Percentiles rank a stretch among this genome's conserved stretches.
Conservation (phyloP, 2,329 filamentous ascomycete species). For the Calycina herbarum region DNA sequence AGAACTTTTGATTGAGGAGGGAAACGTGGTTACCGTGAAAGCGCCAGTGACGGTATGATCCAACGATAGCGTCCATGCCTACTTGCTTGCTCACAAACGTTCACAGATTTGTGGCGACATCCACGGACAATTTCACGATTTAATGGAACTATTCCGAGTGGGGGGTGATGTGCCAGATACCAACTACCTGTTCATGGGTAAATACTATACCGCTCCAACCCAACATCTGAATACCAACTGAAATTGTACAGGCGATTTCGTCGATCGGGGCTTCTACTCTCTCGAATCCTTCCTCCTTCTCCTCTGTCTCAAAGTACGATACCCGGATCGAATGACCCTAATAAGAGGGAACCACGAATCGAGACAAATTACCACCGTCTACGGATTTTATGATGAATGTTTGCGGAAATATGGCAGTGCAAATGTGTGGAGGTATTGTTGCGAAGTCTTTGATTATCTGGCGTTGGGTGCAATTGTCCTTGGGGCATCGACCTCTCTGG, state of each 20-base stretch:
- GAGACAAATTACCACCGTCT: slow-evolving; percentile 94
- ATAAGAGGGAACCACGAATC: slow-evolving; percentile 97
- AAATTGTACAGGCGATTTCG: slow-evolving; percentile 73
- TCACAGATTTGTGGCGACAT: slow-evolving; percentile 89
- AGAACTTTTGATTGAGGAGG: slow-evolving; percentile 94
- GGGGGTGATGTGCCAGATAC: slow-evolving; percentile 93
- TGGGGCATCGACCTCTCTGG: slow-evolving; percentile 72
- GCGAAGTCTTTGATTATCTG: slow-evolving; percentile 98
- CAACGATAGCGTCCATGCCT: neutral
- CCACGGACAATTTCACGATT: slow-evolving; percentile 92
- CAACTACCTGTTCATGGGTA: slow-evolving; percentile 96
- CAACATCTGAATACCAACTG: slow-evolving; percentile 13
- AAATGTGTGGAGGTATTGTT: slow-evolving; percentile 96
- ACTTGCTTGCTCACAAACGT: slow-evolving; percentile 20
- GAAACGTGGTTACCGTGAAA: slow-evolving; percentile 92
- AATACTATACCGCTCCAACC: slow-evolving; percentile 26
- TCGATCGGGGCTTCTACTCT: slow-evolving; percentile 97
- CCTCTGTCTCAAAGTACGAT: slow-evolving; percentile 93
- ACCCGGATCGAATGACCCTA: slow-evolving; percentile 94
- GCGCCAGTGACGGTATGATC: slow-evolving; percentile 80
- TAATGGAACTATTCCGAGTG: slow-evolving; percentile 95
- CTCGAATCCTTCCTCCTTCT: slow-evolving; percentile 95
- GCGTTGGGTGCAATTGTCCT: slow-evolving; percentile 93
- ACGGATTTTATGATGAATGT: slow-evolving; percentile 98
- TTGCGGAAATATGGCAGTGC: slow-evolving; percentile 93